These are phyloP conservation scores for Hemerocallis citrina DNA, from an alignment of 106 monocot genomes.

Conservation along the genomic window DNA sequence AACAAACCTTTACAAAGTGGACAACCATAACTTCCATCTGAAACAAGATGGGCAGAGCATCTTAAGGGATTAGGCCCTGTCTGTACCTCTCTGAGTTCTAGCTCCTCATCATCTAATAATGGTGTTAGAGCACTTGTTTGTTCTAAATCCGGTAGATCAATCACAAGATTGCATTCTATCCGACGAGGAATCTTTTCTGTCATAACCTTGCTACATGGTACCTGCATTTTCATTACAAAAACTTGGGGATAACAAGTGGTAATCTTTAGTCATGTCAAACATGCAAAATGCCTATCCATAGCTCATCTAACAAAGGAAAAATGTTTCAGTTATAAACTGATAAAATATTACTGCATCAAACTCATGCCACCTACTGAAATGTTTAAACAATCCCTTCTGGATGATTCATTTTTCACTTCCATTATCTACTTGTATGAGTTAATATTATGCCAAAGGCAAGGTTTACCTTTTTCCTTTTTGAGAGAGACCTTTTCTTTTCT, in stretches of 20 bases:
- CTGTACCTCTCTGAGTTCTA: constrained; percentile 74
- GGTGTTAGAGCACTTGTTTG: constrained; percentile 11
- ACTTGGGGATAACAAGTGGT: neutral
- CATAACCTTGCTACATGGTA: constrained; percentile 13
- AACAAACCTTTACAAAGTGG: constrained; percentile 92
- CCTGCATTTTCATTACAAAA: constrained; percentile 26
- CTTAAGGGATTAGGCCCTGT: constrained; percentile 51
- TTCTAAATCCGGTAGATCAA: constrained; percentile 20
- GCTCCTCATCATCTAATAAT: constrained; percentile 90
- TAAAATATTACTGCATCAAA: neutral
- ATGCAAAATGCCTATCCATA: neutral
- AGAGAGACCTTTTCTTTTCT: constrained; percentile 29
- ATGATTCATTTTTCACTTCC: neutral
- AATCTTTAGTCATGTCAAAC: neutral
- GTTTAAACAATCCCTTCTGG: neutral
- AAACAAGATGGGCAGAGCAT: constrained; percentile 74
- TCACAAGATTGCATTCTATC: constrained; percentile 54
- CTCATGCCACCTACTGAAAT: neutral
- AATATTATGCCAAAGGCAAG: neutral
- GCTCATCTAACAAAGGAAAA: neutral
- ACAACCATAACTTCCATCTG: constrained; percentile 60
- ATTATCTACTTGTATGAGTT: neutral
- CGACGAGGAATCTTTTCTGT: constrained; percentile 17
- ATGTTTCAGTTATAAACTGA: neutral
- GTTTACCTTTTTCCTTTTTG: constrained; percentile 54